Base-by-base conservation (phyloP, 83 land plant genomes). In the Thuja plicata region DNA sequence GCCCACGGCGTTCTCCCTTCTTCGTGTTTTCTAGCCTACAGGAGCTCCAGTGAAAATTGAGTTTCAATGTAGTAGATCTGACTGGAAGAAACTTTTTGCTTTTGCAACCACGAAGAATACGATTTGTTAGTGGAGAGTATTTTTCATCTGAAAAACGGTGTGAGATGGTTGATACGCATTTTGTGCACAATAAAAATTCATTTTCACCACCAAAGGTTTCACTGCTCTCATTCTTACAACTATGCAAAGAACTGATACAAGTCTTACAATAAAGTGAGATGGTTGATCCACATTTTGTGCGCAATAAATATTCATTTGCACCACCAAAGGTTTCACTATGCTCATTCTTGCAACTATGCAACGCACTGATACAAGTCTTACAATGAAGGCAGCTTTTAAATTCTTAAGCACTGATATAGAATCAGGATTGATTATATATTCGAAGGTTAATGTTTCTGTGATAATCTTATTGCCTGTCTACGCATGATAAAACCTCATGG, bases 41-140 rank as follows among this genome's bases (percentile, higher is more conserved):
- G 86, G 34, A 96, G 85, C 87, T 98, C 98, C 90, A 97, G 99
- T 98, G 99, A 89, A 97, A 98, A 91, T 98, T 96, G 27, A 98
- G 92, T 35, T 3, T 43, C 76, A 84, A 88, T 46, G 94, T 96
- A 78, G 89, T 88, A 74, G 94, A 89, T 91, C 98, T 91, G 62
- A 94, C 90, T 30, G 97, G 98, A 83, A 32, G 90, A 87, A 98
- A 98, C 41, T 87, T 94, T 92, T 93, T 95, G 93, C 97, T 96
- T 89, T 93, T 95, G 93, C 99, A 98, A 54, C 95, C 93, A 71
- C 92, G 92, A 74, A 94, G 78, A 35, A 83, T 73, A 85, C 98
- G 97, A 41, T 46, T 84, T 40, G 92, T 19, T 92, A 97, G 98
- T 55, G 99, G 97, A 27, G 97, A 98, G 88, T 91, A 98, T 89